These are phyloP conservation scores for Scleromitrula shiraiana DNA, from an alignment of 2,329 filamentous ascomycete species.

Conservation along the genomic window DNA sequence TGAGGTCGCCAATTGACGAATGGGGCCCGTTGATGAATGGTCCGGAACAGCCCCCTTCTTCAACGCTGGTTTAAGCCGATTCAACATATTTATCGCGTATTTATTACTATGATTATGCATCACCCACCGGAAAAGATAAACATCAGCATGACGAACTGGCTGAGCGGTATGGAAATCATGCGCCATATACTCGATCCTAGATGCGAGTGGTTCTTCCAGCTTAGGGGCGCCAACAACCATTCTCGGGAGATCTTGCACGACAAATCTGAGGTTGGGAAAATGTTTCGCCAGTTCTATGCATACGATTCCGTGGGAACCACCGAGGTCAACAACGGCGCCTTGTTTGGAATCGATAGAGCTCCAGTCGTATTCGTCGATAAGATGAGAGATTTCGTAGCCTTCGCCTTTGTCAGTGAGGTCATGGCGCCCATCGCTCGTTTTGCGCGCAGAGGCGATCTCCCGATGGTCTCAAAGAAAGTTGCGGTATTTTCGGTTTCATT, in stretches of 20 bases:
- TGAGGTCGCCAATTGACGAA: too few relatives aligned
- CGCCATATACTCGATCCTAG: conserved; percentile 33
- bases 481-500: conserved; percentile 43
- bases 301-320: conserved; percentile 51
- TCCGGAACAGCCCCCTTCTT: too few relatives aligned
- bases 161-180: conserved; percentile 55
- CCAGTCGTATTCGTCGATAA: conserved; percentile 49
- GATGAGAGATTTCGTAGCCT: conserved; percentile 45
- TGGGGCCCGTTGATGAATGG: too few relatives aligned
- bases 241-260: conserved; percentile 45
- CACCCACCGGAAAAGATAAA: conserved; percentile 53
- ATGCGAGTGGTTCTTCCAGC: conserved; percentile 34
- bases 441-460: conserved; percentile 39
- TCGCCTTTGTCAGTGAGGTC: conserved; percentile 47
- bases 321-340: conserved; percentile 49
- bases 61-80: conserved; percentile 44
- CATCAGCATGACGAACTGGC: conserved; percentile 43
- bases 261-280: conserved; percentile 44
- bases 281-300: conserved; percentile 44
- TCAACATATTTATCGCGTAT: conserved; percentile 41
- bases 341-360: conserved; percentile 35
- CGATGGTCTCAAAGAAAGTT: conserved; percentile 46
- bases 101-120: conserved; percentile 54
- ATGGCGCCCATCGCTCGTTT: conserved; percentile 48
- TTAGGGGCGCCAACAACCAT: conserved; percentile 40